Base-by-base conservation (phyloP, 495 filamentous ascomycete genomes). In the Talaromyces trachyspermus region DNA sequence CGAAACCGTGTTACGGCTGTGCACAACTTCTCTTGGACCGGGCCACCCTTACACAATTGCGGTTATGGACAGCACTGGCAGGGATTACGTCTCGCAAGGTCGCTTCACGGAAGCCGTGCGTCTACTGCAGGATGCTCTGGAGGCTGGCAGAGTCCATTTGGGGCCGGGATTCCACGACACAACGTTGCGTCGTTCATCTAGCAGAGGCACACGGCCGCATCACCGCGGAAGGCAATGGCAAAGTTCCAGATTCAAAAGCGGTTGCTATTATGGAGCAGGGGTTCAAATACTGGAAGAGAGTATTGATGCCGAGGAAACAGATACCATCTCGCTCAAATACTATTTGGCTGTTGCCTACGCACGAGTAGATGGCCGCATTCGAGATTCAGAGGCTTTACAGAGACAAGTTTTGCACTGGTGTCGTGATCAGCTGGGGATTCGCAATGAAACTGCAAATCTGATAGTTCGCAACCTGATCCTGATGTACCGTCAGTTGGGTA, bases 231-330 rank as follows among this genome's bases (percentile, higher is more conserved):
- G 44, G 44, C 6, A 30, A 46, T 9, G 50, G 30, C 3, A 46
- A 53, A 43, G 45, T 52, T 4, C 54, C 44, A 11, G 30, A 39
- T 10, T 14, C 49, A 11, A 40, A 47, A 33, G 43, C 24, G 15
- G 40, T 53, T 2, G 42, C 25, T 4, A 27, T 47, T 6, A 4
- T 43, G 38, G 33, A 49, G 14, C 50, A 35, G 23, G 48, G 20
- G 47, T 48, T 44, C 20, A 48, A 35, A 48, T 48, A 15, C 50
- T 49, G 27, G 49, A 48, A 39, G 33, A 41, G 14, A 53, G 19
- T 24, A 36, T 46, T 15, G 44, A 30, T 4, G 2, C 11, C 17
- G 44, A 46, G 2, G 44, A 46, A 24, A 37, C 44, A 11, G 44
- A 46, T 46, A 46, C 44, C 14, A 25, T 46, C n/a, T 46, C 44